Base-by-base conservation (phyloP, 768 basidiomycete genomes). In the Infundibulicybe gibba region DNA sequence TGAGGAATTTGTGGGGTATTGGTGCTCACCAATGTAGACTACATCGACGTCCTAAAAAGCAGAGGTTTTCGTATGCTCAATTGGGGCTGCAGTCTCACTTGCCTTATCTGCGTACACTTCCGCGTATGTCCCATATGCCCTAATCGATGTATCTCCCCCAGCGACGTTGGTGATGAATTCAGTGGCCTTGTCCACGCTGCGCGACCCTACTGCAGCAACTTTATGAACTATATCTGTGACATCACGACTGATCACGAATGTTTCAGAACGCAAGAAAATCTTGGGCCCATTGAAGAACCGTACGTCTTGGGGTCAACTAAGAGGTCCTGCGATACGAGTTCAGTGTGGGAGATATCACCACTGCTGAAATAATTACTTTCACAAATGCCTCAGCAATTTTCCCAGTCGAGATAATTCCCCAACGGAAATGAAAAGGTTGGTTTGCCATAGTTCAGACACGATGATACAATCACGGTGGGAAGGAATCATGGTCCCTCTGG, bases 401-500 rank as follows among this genome's bases (percentile, higher is more conserved):
- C 25, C 89, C 90, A 1, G 90, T 91, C 11, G 90, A 88, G 51
- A 95, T 85, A 53, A 94, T 88, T 14, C 92, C 91, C 92, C 91
- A 93, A 46, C 80, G 80, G 45, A 91, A 63, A 14, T 68, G 68
- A 40, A 72, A 65, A 1, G 71, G 68, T 51, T 66, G 63, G 14
- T 49, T 51, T 40, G 66, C 51, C 69, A 71, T 72, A 32, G 45
- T 40, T 43, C 37, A n/a, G n/a, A n/a, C 30, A 25, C n/a, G 43
- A 43, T 35, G 32, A 3, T 45, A 21, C 37, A 15, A 47, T 41
- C 16, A 41, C 41, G 41, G 34, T 32, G n/a, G 20, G 25, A 32
- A 41, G n/a, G 40, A 39, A 40, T 8, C 35, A 48, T 43, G 32
- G n/a, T n/a, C 9, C 32, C 11, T 14, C 6, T 41, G 3, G 32